A percentile compares a stretch with the other conserved stretches of the same genome.
These are phyloP conservation scores for Aureobasidium subglaciale DNA, from an alignment of 2,329 filamentous ascomycete species.

Conservation along the genomic window DNA sequence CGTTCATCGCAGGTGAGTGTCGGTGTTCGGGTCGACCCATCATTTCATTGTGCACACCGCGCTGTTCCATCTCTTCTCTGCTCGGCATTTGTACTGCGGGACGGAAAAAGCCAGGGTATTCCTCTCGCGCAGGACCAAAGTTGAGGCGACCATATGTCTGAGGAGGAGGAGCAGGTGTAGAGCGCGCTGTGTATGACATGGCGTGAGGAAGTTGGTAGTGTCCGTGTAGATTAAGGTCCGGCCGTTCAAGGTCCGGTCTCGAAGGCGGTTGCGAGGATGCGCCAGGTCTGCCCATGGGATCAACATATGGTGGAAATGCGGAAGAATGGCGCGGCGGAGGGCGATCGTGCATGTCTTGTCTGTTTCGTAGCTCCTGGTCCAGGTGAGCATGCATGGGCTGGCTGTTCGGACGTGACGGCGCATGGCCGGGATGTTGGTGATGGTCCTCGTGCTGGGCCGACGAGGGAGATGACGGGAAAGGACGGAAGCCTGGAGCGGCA, in stretches of 20 bases:
- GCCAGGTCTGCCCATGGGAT: not conserved
- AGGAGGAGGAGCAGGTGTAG: not conserved
- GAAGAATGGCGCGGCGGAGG: not conserved
- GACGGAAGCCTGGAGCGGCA: slow-evolving; percentile 23
- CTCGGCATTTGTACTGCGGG: slow-evolving; percentile 17
- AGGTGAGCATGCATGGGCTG: slow-evolving; percentile 23
- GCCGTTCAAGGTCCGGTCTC: not conserved
- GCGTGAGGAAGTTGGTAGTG: not conserved
- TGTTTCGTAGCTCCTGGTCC: slow-evolving; percentile 15
- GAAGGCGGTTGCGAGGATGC: slow-evolving; percentile 4
- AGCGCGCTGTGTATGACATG: slow-evolving; percentile 10
- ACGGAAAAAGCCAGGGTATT: slow-evolving; percentile 25
- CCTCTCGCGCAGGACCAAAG: slow-evolving; percentile 26
- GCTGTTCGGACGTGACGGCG: slow-evolving; percentile 27
- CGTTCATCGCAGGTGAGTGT: slow-evolving; percentile 2
- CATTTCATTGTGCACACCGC: slow-evolving; percentile 9
- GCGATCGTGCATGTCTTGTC: slow-evolving; percentile 14
- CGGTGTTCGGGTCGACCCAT: slow-evolving; percentile 1
- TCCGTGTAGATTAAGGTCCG: not conserved
- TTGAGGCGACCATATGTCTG: slow-evolving; percentile 19
- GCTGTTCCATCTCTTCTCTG: slow-evolving; percentile 12
- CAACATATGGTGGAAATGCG: slow-evolving; percentile 4
- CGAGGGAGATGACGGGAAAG: slow-evolving; percentile 27
- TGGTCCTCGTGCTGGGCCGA: slow-evolving; percentile 21
- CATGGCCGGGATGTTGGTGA: slow-evolving; percentile 1